Base-by-base conservation (phyloP, 2,329 filamentous ascomycete species). In the Colletotrichum scovillei region DNA sequence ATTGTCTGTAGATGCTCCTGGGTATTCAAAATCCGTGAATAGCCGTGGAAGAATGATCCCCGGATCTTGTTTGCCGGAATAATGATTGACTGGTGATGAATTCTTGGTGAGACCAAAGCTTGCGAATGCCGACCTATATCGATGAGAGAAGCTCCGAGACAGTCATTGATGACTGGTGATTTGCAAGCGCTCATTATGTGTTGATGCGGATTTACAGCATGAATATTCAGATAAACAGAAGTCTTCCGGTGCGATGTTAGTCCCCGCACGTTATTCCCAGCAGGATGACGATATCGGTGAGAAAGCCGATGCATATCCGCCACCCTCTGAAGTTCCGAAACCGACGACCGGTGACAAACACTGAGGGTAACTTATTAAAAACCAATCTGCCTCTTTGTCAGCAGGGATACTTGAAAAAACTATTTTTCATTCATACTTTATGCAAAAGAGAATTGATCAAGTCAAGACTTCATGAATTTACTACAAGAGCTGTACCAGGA, bases 251-350 rank as follows among this genome's bases (percentile, higher is more conserved):
- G 1, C 14, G 42, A 19, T 46, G 14, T 9, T 3, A 46, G n/a
- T n/a, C 42, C 19, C 42, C 42, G 42, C 42, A 46, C 42, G 42
- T n/a, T 46, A 46, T 46, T 46, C 42, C 42, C 42, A 46, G 42
- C 42, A 19, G 42, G 16, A 46, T 46, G 42, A 16, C n/a, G 55
- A 26, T 8, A 42, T 69, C 67, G 67, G 67, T 12, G 67, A 69
- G 67, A 69, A 69, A 24, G 58, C 67, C 67, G 67, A 69, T 57
- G 59, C 35, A 30, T 30, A 19, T 16, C 16, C 26, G 11, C 16
- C 28, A 22, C 22, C 22, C 22, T 22, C 22, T 22, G 22, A 22
- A 22, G 22, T 22, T 22, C 22, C 22, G 2, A 22, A 32, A 32
- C 30, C 30, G 30, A 32, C 30, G 8, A 8, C 30, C 30, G 11